These are phyloP conservation scores for Trypanosoma congolense DNA, from an alignment of 208 protist species.

Conservation along the genomic window DNA sequence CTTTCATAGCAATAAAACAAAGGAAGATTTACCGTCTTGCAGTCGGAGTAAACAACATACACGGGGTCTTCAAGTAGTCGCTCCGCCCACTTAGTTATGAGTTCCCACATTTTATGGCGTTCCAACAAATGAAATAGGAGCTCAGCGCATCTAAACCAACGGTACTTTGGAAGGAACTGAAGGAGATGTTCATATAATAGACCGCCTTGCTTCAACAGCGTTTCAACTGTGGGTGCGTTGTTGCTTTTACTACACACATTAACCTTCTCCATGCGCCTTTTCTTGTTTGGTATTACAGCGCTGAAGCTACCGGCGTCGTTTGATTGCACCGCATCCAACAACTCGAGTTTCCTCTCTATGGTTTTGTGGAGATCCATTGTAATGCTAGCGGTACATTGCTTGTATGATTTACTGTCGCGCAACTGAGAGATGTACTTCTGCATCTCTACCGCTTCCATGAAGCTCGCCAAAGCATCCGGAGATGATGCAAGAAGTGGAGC, in stretches of 20 bases:
- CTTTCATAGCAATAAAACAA: slow-evolving; percentile 56
- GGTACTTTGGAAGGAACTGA: slow-evolving; percentile 60
- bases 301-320: no score
- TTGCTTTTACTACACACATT: neutral
- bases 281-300: no score
- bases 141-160: slow-evolving; percentile 67
- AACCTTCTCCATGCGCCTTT: neutral
- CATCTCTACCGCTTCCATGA: slow-evolving; percentile 21
- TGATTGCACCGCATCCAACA: no score
- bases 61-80: slow-evolving; percentile 57
- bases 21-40: slow-evolving; percentile 23
- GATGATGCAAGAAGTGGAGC: slow-evolving; percentile 16
- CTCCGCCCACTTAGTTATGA: slow-evolving; percentile 57
- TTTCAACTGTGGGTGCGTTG: slow-evolving; percentile 7
- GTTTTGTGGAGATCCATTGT: slow-evolving; percentile 8
- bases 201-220: slow-evolving; percentile 38
- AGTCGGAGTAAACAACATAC: slow-evolving; percentile 25
- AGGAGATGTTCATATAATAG: slow-evolving; percentile 58
- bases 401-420: neutral
- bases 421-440: slow-evolving; percentile 17
- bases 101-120: slow-evolving; percentile 38
- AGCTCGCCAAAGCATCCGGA: slow-evolving; percentile 18
- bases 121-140: slow-evolving; percentile 51
- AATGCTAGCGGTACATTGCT: slow-evolving; percentile 5
- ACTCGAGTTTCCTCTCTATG: slow-evolving; percentile 10